These are phyloP conservation scores for Myriosclerotinia duriaeana DNA, from an alignment of 2,329 filamentous ascomycete species.

Conservation along the genomic window DNA sequence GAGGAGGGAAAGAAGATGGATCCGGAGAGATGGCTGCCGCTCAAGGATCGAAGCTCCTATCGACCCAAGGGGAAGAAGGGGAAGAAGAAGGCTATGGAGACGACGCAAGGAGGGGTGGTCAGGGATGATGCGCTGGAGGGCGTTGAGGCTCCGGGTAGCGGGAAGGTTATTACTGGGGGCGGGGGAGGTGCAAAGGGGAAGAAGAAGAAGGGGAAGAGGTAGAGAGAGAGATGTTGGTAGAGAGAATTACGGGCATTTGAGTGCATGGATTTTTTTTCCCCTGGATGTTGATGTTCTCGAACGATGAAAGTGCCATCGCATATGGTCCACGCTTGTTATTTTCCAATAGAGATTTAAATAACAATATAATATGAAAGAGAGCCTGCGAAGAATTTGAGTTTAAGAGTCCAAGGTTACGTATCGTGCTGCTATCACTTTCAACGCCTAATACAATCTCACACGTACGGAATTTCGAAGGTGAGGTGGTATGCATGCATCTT, in stretches of 20 bases:
- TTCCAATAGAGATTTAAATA: no score
- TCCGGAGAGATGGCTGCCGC: constrained; percentile 87
- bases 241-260: no score
- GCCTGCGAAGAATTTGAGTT: no score
- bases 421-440: no score
- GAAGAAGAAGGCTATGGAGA: constrained; percentile 74
- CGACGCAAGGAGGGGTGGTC: constrained; percentile 82
- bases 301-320: no score
- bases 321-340: no score
- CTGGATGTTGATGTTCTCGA: no score
- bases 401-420: no score
- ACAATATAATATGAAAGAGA: no score
- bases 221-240: constrained; percentile 40
- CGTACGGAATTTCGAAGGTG: no score
- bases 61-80: constrained; percentile 89
- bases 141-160: constrained; percentile 60
- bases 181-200: constrained; percentile 34
- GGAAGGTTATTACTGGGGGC: constrained; percentile 62
- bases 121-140: constrained; percentile 69
- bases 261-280: no score
- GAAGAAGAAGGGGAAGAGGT: constrained; percentile 50
- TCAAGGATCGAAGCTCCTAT: constrained; percentile 86
- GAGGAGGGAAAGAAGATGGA: constrained; percentile 79
- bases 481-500: not conserved
- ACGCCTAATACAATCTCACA: no score